phyloP scores from a whole-genome alignment of 192 early-diverging fungal genomes.

The Coemansia biformis region DNA sequence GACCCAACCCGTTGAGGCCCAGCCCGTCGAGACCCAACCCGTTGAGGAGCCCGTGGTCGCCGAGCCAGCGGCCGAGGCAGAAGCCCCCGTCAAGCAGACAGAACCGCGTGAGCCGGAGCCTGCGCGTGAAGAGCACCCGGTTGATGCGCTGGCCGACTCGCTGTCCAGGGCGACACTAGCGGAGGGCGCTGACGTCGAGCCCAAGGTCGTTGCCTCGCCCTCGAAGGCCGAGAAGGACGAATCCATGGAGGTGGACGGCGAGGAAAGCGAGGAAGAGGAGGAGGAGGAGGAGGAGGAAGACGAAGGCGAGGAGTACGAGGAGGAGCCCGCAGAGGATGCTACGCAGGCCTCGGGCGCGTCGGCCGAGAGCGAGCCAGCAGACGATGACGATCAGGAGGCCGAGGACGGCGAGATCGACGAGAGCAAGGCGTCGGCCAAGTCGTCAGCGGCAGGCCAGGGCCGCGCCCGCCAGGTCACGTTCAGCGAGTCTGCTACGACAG shows the following conservation, averaged over 20 bases:
- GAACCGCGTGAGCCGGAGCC: slow-evolving; percentile 3
- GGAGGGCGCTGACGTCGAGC: neutral
- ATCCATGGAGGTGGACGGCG: slow-evolving; percentile 3
- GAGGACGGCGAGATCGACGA: slow-evolving; percentile 34
- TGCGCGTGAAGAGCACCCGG: slow-evolving; percentile 6
- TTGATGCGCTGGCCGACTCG: slow-evolving; percentile 18
- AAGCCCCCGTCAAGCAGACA: neutral
- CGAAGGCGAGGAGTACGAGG: slow-evolving; percentile 21
- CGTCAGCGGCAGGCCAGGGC: slow-evolving; percentile 24
- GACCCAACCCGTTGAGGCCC: no score
- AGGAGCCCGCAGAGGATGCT: no score
- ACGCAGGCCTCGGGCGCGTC: no score
- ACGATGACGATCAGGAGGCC: slow-evolving; percentile 8
- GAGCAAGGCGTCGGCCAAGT: slow-evolving; percentile 4
- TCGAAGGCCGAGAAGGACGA: no score
- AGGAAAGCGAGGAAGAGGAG: slow-evolving; percentile 20
- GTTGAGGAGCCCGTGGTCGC: slow-evolving; percentile 9
- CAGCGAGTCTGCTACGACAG: slow-evolving; percentile 45
- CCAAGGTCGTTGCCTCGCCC: neutral
- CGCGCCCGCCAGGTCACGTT: slow-evolving; percentile 42
- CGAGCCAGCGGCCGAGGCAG: slow-evolving; percentile 14
- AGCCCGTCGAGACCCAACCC: neutral
- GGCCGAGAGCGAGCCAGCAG: no score
- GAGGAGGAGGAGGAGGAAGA: slow-evolving; percentile 10
- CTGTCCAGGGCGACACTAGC: slow-evolving; percentile 17